phyloP scores from a whole-genome alignment of 495 filamentous ascomycete species.

The Neurospora sp. region DNA sequence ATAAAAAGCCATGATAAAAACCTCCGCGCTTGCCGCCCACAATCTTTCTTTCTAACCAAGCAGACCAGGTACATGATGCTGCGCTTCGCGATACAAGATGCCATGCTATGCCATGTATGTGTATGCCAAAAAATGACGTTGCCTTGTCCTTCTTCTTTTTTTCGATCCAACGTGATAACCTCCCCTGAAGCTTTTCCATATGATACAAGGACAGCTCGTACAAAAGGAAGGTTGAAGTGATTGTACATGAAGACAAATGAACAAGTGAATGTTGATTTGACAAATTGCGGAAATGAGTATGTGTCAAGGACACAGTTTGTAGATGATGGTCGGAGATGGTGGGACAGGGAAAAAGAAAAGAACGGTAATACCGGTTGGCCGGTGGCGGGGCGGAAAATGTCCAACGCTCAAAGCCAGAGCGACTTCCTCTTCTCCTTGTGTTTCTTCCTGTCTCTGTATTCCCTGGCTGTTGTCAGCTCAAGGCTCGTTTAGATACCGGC shows the following conservation, averaged over 20 bases:
- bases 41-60: neutral
- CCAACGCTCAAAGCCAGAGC: neutral
- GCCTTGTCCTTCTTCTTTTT: neutral
- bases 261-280: neutral
- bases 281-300: neutral
- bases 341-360: neutral
- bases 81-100: neutral
- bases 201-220: neutral
- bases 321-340: neutral
- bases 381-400: neutral
- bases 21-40: neutral
- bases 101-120: neutral
- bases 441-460: neutral
- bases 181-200: neutral
- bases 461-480: neutral
- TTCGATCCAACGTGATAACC: neutral
- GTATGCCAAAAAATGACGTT: neutral
- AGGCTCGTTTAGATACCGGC: conserved; percentile 12
- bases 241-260: neutral
- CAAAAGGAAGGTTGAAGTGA: neutral
- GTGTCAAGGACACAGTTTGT: neutral
- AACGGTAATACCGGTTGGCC: neutral
- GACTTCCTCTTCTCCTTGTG: neutral
- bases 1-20: neutral
- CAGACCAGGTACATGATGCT: neutral